Evolutionary conservation across 306 rosid species (phyloP), one percentile per base, ranked within the genome.

Genomic region (Cicer yamashitae): DNA sequence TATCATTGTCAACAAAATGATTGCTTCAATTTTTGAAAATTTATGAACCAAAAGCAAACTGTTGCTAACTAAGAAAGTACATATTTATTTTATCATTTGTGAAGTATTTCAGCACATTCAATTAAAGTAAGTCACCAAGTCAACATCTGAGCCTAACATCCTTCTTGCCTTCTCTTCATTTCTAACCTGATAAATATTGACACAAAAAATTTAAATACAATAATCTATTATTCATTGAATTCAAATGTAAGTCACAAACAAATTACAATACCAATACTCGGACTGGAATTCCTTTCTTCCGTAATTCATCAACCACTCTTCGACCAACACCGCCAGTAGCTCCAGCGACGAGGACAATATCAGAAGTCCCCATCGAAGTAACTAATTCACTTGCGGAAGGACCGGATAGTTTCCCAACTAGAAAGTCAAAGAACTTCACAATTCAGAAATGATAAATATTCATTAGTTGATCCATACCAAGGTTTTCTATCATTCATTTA

Each of bases 271-370:
- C 98, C 97, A 94, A 79, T 64, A 69, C 90, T 82, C 94, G 91
- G 22, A 94, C 96, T 2, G 91, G 94, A 77, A 91, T 64, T 72
- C 97, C 94, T 79, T 90, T 87, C 88, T 86, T 87, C 86, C 82
- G 82, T 34, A 94, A 81, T 68, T 84, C 71, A 59, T 88, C 92
- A 30, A 94, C 96, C 62, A 88, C 98, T 81, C 98, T 87, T 86
- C 91, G 85, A 71, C 98, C 98, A 17, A 94, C 98, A 14, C 98
- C 98, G 46, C 98, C 98, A 22, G 98, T 94, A 43, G 91, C 98
- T 79, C 98, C 98, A 77, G 97, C 91, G 2, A 94, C 98, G 8
- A 94, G 89, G 54, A 90, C 91, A 81, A 86, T 79, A 65, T 89
- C 94, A 45, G 91, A 88, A 83, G 89, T 84, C 79, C 87, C 88